These are phyloP conservation scores for Annona squamosa DNA, from an alignment of 164 flowering plant species.

Conservation along the genomic window DNA sequence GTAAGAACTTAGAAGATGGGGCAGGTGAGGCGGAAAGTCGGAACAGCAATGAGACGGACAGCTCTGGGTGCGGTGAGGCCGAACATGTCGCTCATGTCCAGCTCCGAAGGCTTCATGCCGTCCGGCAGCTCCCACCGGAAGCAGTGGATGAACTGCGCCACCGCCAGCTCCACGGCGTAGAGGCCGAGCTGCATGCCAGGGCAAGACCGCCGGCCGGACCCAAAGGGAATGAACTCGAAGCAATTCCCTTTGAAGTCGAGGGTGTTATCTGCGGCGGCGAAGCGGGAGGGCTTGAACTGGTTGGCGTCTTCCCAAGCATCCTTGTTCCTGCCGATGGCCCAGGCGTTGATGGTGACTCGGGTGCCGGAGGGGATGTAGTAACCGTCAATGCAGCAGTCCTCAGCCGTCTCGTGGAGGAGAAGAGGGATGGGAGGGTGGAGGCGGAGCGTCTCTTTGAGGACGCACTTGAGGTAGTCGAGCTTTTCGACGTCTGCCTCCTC, in stretches of 20 bases:
- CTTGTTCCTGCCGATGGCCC: constrained; percentile 54
- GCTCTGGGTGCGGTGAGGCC: constrained; percentile 77
- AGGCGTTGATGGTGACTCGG: constrained; percentile 67
- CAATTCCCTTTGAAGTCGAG: constrained; percentile 60
- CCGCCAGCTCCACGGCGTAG: constrained; percentile 51
- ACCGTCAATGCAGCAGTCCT: constrained; percentile 49
- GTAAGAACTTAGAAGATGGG: constrained; percentile 20
- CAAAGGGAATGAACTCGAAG: constrained; percentile 80
- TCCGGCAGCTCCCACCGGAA: constrained; percentile 73
- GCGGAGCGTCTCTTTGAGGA: constrained; percentile 53
- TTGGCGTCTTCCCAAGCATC: constrained; percentile 63
- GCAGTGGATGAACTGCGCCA: constrained; percentile 60
- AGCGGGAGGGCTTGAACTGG: constrained; percentile 41
- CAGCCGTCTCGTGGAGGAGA: constrained; percentile 71
- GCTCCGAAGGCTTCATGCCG: constrained; percentile 69
- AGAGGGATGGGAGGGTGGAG: constrained; percentile 87
- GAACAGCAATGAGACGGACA: constrained; percentile 53
- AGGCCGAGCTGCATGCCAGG: constrained; percentile 89
- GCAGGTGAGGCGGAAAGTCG: constrained; percentile 36
- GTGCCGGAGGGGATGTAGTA: constrained; percentile 45
- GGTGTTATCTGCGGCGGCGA: constrained; percentile 29
- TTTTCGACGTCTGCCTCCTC: constrained; percentile 59
- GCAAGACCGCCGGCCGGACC: constrained; percentile 82
- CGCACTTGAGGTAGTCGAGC: constrained; percentile 41
- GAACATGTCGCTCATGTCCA: constrained; percentile 65